Evolutionary conservation across 163 green algal species (phyloP).

Genomic region (Chlorella variabilis): DNA sequence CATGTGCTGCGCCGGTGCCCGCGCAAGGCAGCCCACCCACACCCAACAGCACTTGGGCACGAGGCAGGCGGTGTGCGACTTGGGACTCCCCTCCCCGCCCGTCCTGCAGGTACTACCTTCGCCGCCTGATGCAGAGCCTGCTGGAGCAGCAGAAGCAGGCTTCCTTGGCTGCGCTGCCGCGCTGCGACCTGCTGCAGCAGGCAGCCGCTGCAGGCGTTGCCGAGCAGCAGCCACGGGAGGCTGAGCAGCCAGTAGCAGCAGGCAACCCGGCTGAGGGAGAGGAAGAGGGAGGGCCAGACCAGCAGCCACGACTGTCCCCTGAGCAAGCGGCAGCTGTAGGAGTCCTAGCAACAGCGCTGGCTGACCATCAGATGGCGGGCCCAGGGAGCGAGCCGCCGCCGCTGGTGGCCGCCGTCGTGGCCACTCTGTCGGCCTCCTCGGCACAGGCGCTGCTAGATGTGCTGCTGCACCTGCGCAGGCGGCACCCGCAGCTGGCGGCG

Average conservation of each 20-base stretch:
- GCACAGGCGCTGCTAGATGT: constrained; percentile 16
- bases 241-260: neutral
- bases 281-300: neutral
- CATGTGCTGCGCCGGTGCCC: too few species aligned
- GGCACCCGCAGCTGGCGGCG: constrained; percentile 30
- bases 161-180: constrained; percentile 1
- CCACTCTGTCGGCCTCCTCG: constrained; percentile 5
- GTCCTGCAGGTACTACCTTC: constrained; percentile 39
- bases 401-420: neutral
- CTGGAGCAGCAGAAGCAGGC: constrained; percentile 38
- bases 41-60: too few species aligned
- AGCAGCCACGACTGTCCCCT: neutral
- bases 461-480: constrained; percentile 32
- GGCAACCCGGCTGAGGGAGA: neutral
- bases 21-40: too few species aligned
- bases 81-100: too few species aligned
- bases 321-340: neutral
- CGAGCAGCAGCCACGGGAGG: neutral
- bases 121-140: constrained; percentile 36
- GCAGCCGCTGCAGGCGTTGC: neutral
- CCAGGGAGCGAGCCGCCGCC: neutral
- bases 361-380: neutral
- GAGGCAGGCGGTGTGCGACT: too few species aligned
- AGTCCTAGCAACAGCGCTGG: neutral
- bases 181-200: constrained; percentile 12